A percentile compares a stretch with the other conserved stretches of the same genome.
These are phyloP conservation scores for Thelephora aurantiotincta DNA, from an alignment of 768 basidiomycete genomes.

Conservation along the genomic window DNA sequence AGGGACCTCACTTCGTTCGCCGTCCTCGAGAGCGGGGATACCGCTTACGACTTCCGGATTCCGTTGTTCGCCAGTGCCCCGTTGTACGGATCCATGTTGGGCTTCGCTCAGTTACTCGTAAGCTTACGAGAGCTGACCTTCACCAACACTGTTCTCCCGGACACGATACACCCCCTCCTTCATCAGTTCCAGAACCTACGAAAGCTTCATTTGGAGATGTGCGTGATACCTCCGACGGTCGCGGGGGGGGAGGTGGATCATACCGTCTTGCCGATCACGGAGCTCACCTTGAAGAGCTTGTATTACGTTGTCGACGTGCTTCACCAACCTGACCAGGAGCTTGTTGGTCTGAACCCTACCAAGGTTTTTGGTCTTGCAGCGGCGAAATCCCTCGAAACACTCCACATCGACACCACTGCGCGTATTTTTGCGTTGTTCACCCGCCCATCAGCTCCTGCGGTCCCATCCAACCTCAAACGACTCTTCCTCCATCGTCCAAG, in stretches of 20 bases:
- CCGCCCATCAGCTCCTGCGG: conserved; percentile 4
- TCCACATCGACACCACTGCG: conserved; percentile 30
- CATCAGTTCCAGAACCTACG: conserved; percentile 23
- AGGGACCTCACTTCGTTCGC: not conserved
- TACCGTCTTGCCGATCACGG: conserved; percentile 26
- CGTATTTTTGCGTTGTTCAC: conserved; percentile 21
- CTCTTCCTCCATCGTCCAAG: conserved; percentile 12
- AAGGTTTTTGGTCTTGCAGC: conserved; percentile 19
- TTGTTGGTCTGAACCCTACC: conserved; percentile 9
- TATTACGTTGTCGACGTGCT: conserved; percentile 8
- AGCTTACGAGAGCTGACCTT: conserved; percentile 25
- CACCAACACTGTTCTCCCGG: conserved; percentile 22
- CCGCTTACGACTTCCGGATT: not conserved
- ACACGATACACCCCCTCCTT: conserved; percentile 20
- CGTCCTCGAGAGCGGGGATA: conserved; percentile 7
- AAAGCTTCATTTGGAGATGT: conserved; percentile 27
- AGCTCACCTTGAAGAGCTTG: conserved; percentile 25
- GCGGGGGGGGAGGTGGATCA: conserved; percentile 9
- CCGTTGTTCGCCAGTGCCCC: conserved; percentile 4
- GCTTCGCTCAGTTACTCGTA: conserved; percentile 17
- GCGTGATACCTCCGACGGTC: conserved; percentile 16
- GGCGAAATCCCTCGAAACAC: conserved; percentile 21
- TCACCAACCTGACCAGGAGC: conserved; percentile 4
- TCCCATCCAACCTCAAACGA: conserved; percentile 11
- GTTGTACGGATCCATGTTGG: conserved; percentile 10